Evolutionary conservation across 2,329 filamentous ascomycete species (phyloP).

Genomic region (Juglanconis juglandina): DNA sequence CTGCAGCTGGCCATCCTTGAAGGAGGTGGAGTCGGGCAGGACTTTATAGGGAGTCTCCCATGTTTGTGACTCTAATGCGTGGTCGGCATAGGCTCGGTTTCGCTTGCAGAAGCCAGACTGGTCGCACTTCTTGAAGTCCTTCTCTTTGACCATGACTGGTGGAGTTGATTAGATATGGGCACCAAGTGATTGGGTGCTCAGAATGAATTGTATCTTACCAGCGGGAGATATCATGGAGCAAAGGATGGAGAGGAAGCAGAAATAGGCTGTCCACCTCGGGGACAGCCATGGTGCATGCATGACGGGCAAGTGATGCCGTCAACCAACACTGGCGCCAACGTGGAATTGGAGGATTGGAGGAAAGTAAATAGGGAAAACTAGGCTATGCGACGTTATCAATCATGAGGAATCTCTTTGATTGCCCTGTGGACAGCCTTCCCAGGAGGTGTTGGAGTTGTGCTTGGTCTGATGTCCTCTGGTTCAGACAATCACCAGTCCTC

Average conservation of each 20-base stretch:
- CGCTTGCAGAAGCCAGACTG: constrained; percentile 97
- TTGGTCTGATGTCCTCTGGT: constrained; percentile 17
- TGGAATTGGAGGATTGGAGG: neutral
- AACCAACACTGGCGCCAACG: constrained; percentile 3
- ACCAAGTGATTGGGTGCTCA: neutral
- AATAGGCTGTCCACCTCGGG: constrained; percentile 61
- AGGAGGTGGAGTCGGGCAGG: constrained; percentile 65
- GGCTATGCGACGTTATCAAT: constrained; percentile 23
- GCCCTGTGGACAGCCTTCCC: constrained; percentile 17
- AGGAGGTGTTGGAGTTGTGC: neutral
- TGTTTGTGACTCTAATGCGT: constrained; percentile 59
- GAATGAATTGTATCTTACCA: constrained; percentile 45
- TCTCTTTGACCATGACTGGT: constrained; percentile 81
- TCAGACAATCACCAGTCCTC: constrained; percentile 1
- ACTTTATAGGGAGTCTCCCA: constrained; percentile 83
- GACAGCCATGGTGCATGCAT: constrained; percentile 36
- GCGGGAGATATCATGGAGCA: constrained; percentile 60
- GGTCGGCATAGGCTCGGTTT: constrained; percentile 85
- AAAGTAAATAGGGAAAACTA: neutral
- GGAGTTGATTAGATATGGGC: neutral
- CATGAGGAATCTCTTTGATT: constrained; percentile 5
- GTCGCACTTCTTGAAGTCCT: constrained; percentile 94
- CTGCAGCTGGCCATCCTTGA: constrained; percentile 76
- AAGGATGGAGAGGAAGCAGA: constrained; percentile 58
- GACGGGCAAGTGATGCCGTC: constrained; percentile 11